A percentile compares a stretch with the other conserved stretches of the same genome.
Evolutionary conservation across 2,329 filamentous ascomycete species (phyloP).

Genomic region (Metarhizium robertsii): DNA sequence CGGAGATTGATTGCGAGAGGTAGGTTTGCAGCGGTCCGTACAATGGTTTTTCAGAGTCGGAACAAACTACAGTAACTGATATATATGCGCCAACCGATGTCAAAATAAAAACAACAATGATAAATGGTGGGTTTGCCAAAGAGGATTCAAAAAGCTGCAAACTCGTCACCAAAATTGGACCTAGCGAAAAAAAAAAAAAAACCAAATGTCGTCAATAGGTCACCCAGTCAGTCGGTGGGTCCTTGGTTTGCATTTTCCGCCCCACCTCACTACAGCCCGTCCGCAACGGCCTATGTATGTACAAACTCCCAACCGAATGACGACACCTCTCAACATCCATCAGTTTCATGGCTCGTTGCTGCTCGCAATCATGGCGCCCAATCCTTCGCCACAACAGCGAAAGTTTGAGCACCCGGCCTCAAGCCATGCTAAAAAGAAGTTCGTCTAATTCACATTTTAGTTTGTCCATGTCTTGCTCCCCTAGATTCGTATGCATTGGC

Average conservation of each 20-base stretch:
- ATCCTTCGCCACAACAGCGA: constrained; percentile 16
- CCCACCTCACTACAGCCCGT: background rate
- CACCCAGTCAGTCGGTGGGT: background rate
- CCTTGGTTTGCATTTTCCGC: background rate
- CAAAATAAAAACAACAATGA: too few species aligned
- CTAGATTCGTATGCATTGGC: background rate
- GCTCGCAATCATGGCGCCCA: constrained; percentile 29
- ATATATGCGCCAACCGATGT: background rate
- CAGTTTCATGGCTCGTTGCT: constrained; percentile 7
- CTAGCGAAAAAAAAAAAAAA: background rate
- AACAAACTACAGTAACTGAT: background rate
- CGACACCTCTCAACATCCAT: constrained; percentile 14
- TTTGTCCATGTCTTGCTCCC: too few species aligned
- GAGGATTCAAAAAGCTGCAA: background rate
- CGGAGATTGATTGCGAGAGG: background rate
- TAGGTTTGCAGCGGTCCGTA: background rate
- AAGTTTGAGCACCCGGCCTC: constrained; percentile 40
- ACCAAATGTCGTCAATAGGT: background rate
- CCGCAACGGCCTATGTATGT: background rate
- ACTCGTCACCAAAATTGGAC: background rate
- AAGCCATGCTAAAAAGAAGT: constrained; percentile 44
- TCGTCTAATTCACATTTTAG: constrained; percentile 7
- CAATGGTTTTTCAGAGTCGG: background rate
- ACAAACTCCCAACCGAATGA: constrained; percentile 8
- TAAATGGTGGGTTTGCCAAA: background rate